phyloP scores from a whole-genome alignment of 2,329 filamentous ascomycete species.

The Hypomyces rosellus region DNA sequence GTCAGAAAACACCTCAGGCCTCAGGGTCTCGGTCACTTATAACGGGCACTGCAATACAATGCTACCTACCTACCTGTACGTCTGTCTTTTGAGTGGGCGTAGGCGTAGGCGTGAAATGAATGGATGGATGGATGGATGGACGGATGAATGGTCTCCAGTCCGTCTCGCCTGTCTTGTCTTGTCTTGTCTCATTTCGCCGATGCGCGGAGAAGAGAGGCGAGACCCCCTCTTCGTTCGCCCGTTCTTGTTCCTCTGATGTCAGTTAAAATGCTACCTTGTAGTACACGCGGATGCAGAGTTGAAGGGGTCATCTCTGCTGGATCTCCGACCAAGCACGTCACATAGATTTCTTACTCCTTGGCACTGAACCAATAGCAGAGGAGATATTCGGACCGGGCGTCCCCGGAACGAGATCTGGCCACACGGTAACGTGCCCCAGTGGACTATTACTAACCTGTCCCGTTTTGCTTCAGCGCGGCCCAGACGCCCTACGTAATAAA shows the following conservation, averaged over 20 bases:
- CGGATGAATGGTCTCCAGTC: background rate
- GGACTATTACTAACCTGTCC: too few species aligned
- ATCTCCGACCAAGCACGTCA: background rate
- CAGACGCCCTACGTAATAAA: conserved; percentile 13
- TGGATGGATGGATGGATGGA: too few species aligned
- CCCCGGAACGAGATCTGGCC: background rate
- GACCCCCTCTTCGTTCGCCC: background rate
- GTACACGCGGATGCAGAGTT: too few species aligned
- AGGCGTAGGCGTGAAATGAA: too few species aligned
- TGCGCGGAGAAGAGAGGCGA: background rate
- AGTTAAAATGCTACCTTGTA: background rate
- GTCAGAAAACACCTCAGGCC: conserved; percentile 20
- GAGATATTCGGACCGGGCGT: background rate
- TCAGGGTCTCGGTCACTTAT: conserved; percentile 11
- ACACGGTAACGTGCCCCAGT: background rate
- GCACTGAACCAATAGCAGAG: background rate
- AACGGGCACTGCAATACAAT: too few species aligned
- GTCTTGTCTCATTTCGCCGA: conserved; percentile 1
- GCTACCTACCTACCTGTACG: too few species aligned
- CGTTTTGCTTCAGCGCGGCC: too few species aligned
- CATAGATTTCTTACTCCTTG: too few species aligned
- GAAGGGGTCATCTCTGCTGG: background rate
- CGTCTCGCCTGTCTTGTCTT: background rate
- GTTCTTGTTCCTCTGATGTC: conserved; percentile 5
- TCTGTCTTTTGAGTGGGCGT: too few species aligned